A percentile compares a stretch with the other conserved stretches of the same genome.
phyloP scores from a whole-genome alignment of 805 yeast genomes.

The Maudiozyma bulderi region DNA sequence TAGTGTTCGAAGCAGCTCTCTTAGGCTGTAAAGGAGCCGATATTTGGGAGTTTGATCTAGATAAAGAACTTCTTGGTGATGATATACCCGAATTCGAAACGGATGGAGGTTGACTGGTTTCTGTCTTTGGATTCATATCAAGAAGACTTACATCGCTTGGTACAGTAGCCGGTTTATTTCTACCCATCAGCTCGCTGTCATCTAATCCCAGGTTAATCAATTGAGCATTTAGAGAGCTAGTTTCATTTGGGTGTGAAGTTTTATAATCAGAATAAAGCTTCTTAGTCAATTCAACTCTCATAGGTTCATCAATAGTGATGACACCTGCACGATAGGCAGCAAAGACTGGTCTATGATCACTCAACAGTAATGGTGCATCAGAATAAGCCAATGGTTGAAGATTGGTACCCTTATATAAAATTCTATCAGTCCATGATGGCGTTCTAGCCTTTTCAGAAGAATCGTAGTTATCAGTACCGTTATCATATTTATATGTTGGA shows the following conservation, averaged over 20 bases:
- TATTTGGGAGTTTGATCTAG: slow-evolving; percentile 3
- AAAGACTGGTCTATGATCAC: slow-evolving; percentile 92
- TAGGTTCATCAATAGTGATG: slow-evolving; percentile 55
- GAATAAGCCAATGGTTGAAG: slow-evolving; percentile 60
- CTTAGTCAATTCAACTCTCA: slow-evolving; percentile 44
- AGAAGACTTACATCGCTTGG: slow-evolving; percentile 7
- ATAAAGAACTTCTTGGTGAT: background rate
- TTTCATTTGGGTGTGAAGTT: slow-evolving; percentile 25
- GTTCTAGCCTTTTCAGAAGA: slow-evolving; percentile 85
- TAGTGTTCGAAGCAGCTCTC: background rate
- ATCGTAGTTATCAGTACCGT: slow-evolving; percentile 72
- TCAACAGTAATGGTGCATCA: slow-evolving; percentile 51
- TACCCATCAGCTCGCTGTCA: slow-evolving; percentile 2
- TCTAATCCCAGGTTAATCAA: slow-evolving; percentile 11
- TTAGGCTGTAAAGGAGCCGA: slow-evolving; percentile 6
- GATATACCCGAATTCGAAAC: background rate
- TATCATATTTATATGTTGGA: slow-evolving; percentile 91
- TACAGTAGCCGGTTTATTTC: background rate
- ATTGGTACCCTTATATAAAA: slow-evolving; percentile 51
- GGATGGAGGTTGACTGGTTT: background rate
- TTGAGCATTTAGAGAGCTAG: slow-evolving; percentile 13
- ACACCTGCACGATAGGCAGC: slow-evolving; percentile 64
- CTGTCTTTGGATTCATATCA: slow-evolving; percentile 5
- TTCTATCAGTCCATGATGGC: slow-evolving; percentile 96
- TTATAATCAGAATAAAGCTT: slow-evolving; percentile 54